A percentile compares a stretch with the other conserved stretches of the same genome.
Conservation (phyloP, 805 yeast species). For the Pichia membranifaciens region DNA sequence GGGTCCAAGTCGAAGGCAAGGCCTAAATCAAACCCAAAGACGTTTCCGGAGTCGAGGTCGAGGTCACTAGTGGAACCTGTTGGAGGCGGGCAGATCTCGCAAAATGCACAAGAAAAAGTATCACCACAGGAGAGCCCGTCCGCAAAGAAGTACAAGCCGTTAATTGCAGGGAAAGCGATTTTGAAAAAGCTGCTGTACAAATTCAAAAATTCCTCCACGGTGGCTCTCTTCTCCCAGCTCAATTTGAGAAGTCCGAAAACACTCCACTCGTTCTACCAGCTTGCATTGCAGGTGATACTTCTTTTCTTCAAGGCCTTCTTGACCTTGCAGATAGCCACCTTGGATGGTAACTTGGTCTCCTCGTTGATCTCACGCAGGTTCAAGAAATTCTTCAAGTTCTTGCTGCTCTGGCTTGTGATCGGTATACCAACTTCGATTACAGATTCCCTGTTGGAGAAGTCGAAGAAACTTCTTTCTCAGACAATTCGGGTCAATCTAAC, state of each 20-base stretch:
- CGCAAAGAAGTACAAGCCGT: no score
- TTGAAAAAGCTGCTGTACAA: not conserved
- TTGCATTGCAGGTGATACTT: conserved; percentile 50
- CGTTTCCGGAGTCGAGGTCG: no score
- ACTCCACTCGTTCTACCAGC: conserved; percentile 18
- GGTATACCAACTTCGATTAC: conserved; percentile 84
- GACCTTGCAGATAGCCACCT: conserved; percentile 74
- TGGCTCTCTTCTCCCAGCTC: conserved; percentile 16
- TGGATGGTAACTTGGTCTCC: conserved; percentile 83
- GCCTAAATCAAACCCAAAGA: not conserved
- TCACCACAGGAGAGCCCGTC: no score
- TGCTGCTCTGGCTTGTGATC: conserved; percentile 72
- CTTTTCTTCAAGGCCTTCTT: conserved; percentile 64
- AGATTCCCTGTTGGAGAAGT: conserved; percentile 61
- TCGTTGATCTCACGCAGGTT: conserved; percentile 69
- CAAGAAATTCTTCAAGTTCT: conserved; percentile 52
- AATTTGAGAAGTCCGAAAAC: conserved; percentile 13
- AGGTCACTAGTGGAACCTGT: no score
- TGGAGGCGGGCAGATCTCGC: no score
- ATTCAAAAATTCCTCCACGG: conserved; percentile 17
- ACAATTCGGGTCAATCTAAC: conserved; percentile 62
- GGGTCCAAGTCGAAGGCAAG: conserved; percentile 16
- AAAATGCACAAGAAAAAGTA: no score
- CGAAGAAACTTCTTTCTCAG: conserved; percentile 52
- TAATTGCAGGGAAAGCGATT: no score